These are phyloP conservation scores for apple (Malus domestica) DNA, from an alignment of 306 rosid genomes.

Conservation along the genomic window ASM211411v1 NC_041798.1:40824501-40825000, in stretches of 20 bases:
- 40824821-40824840: background rate
- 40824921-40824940: background rate
- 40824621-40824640: conserved; percentile 95
- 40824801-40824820: background rate
- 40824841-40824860: background rate
- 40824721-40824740: background rate
- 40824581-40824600: conserved; percentile 82
- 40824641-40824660: conserved; percentile 87
- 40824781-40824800: background rate
- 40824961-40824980: too few species aligned
- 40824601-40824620: conserved; percentile 97
- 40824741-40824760: too few species aligned
- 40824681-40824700: conserved; percentile 86
- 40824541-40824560: conserved; percentile 33
- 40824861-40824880: background rate
- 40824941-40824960: background rate
- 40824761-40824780: background rate
- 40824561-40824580: conserved; percentile 94
- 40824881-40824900: background rate
- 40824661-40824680: conserved; percentile 93
- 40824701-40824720: conserved; percentile 61
- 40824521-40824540: conserved; percentile 17
- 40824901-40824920: background rate
- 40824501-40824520: background rate
- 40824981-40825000: too few species aligned